Conservation (phyloP, 2,329 filamentous ascomycete genomes). For the Tothia fuscella region DNA sequence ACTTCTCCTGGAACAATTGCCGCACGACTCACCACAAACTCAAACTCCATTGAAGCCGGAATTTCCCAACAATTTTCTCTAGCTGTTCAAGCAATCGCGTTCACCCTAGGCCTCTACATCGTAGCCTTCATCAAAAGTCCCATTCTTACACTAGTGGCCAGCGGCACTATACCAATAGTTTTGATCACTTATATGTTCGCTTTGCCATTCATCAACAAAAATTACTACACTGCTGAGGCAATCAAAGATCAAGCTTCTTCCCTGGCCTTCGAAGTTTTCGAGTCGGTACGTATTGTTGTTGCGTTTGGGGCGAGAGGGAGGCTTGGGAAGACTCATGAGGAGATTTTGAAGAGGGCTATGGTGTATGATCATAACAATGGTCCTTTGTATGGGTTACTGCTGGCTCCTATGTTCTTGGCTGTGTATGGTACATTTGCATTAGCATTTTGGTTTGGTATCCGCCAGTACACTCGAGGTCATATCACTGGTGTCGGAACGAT, state of each 20-base stretch:
- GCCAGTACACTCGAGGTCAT: conserved; percentile 23
- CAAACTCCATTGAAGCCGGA: conserved; percentile 18
- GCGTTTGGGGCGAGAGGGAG: conserved; percentile 27
- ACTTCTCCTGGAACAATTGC: conserved; percentile 20
- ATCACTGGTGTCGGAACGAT: conserved; percentile 21
- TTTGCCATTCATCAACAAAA: conserved; percentile 21
- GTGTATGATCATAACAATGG: conserved; percentile 19
- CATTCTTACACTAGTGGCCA: conserved; percentile 19
- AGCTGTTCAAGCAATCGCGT: conserved; percentile 22
- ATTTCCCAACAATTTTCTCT: conserved; percentile 19
- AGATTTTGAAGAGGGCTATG: conserved; percentile 18
- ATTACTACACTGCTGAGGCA: conserved; percentile 22
- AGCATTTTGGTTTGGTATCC: conserved; percentile 28
- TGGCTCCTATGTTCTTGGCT: conserved; percentile 23
- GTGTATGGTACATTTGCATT: conserved; percentile 27
- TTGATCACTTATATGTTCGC: conserved; percentile 21
- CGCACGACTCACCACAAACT: conserved; percentile 19
- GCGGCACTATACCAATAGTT: conserved; percentile 21
- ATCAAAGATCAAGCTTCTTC: conserved; percentile 24
- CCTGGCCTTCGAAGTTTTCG: conserved; percentile 27
- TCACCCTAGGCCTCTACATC: conserved; percentile 24
- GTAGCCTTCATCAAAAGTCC: conserved; percentile 19
- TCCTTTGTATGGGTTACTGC: conserved; percentile 23
- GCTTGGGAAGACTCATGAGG: conserved; percentile 21
- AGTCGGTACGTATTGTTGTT: conserved; percentile 24